phyloP scores from a whole-genome alignment of 2,329 filamentous ascomycete genomes.

The Talaromyces amestolkiae region DNA sequence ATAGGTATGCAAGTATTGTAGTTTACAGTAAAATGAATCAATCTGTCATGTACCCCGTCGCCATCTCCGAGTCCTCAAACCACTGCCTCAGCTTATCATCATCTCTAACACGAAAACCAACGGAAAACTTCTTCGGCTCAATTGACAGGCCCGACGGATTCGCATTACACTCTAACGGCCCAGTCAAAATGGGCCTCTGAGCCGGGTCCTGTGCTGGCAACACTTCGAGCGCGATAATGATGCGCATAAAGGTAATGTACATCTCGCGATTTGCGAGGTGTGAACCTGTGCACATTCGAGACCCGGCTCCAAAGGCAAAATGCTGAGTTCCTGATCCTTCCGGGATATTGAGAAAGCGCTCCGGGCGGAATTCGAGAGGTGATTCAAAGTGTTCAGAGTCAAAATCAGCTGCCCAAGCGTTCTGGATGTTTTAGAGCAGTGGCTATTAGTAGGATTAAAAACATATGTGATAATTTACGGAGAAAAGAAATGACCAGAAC shows the following conservation, averaged over 20 bases:
- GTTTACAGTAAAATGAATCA: too few species aligned
- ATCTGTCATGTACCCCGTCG: too few species aligned
- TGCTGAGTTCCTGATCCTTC: not conserved
- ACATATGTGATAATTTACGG: too few species aligned
- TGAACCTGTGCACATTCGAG: not conserved
- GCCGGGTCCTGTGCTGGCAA: not conserved
- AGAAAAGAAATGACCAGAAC: not conserved
- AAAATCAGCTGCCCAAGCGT: not conserved
- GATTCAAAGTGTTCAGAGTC: not conserved
- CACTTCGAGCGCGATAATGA: not conserved
- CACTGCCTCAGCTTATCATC: too few species aligned
- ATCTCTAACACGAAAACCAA: too few species aligned
- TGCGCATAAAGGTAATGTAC: not conserved
- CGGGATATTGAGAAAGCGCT: not conserved
- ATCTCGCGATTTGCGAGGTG: not conserved
- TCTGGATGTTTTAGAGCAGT: not conserved
- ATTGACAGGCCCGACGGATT: not conserved
- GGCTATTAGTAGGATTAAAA: too few species aligned
- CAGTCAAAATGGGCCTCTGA: not conserved
- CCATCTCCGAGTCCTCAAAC: too few species aligned
- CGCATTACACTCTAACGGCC: not conserved
- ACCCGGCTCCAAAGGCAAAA: not conserved
- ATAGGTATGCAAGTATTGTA: too few species aligned
- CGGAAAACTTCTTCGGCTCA: not conserved
- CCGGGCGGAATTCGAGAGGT: not conserved